Base-by-base conservation (phyloP, 1,284 basidiomycete genomes). In the Rhizopogon hawkerae region DNA sequence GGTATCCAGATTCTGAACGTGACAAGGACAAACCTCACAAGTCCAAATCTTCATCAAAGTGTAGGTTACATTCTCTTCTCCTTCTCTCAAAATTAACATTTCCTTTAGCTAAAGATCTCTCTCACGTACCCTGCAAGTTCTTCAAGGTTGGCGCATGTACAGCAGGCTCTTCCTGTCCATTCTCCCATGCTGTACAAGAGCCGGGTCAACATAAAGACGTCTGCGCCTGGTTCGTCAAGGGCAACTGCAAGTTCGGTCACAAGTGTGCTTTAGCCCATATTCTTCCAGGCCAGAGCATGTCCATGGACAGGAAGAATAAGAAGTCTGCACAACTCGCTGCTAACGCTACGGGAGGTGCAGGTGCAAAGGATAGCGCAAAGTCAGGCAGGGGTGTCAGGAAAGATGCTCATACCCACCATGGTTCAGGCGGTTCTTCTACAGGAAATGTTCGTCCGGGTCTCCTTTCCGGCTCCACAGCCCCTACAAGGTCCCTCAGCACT, bases 281-380 rank as follows among this genome's bases (percentile, higher is more conserved):
- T 47, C 76, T 95, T 3, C 94, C 94, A 2, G 95, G 94, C 3
- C 94, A 98, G 70, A 86, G 80, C 57, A 84, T 93, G 82, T 81
- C 87, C 9, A 96, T 97, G 91, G 95, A 98, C 66, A 76, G 94
- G 57, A 95, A 96, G 76, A 98, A 98, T 72, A 98, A 98, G 77
- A 92, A 95, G 62, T 89, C 90, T 8, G 92, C 92, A 0, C 94
- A 97, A 62, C 73, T 79, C 37, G 85, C 79, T 6, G 67, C 80
- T 21, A 76, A 73, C 9, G 60, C 64, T 2, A 53, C 50, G 1
- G 59, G 61, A 60, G 65, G 57, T 58, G 67, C 49, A 71, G 73
- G 60, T 58, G 51, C 64, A 67, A 57, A 53, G 69, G 54, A 67
- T 63, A 56, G 69, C 65, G 33, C 69, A 57, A 55, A 66, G 63